phyloP scores from a whole-genome alignment of 805 yeast genomes.

The Candida orba region DNA sequence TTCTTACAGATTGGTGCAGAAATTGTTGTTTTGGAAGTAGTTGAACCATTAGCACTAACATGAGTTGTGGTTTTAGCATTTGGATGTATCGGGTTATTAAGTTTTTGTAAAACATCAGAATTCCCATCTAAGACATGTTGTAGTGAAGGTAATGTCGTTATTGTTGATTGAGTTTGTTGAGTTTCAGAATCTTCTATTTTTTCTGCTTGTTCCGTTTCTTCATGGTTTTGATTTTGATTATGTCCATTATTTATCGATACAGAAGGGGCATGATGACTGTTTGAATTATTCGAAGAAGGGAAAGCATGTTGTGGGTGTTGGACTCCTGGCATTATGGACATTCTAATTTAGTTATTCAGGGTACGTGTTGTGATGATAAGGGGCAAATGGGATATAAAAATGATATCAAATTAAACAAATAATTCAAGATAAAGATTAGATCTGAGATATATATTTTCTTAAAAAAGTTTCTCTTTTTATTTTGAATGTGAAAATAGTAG shows the following conservation, averaged over 20 bases:
- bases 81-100: constrained; percentile 29
- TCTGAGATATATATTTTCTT: no score
- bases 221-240: not conserved
- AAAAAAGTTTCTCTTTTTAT: no score
- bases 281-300: not conserved
- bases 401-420: no score
- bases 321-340: constrained; percentile 2
- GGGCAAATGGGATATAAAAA: no score
- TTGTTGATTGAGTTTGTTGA: not conserved
- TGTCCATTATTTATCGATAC: not conserved
- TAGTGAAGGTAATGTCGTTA: not conserved
- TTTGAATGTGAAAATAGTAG: no score
- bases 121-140: not conserved
- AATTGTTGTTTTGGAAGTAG: constrained; percentile 57
- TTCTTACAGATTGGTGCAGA: constrained; percentile 75
- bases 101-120: not conserved
- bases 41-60: constrained; percentile 50
- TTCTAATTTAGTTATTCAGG: no score
- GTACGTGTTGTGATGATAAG: no score
- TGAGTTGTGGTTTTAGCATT: constrained; percentile 54
- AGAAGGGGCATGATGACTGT: constrained; percentile 1
- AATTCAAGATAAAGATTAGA: no score
- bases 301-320: constrained; percentile 3
- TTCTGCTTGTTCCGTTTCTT: not conserved
- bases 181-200: no score